Conservation (phyloP, 345 rosid species). For the Nephelium lappaceum region DNA sequence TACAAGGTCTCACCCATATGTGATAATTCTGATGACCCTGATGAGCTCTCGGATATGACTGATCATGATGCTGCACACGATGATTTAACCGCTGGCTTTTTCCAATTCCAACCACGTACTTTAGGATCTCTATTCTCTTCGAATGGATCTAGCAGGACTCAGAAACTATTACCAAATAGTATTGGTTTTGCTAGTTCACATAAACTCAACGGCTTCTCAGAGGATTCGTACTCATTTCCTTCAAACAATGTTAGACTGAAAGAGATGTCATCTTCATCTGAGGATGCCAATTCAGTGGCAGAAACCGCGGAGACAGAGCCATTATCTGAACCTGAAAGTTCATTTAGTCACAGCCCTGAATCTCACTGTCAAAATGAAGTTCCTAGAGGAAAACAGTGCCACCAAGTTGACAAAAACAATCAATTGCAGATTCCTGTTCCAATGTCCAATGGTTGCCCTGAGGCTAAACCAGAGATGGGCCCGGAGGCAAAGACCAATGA, state of each 20-base stretch:
- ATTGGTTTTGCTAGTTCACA: conserved; percentile 41
- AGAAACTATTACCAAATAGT: conserved; percentile 34
- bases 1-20: conserved; percentile 61
- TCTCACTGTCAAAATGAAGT: conserved; percentile 29
- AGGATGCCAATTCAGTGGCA: conserved; percentile 58
- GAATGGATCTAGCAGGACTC: conserved; percentile 52
- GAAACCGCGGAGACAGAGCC: conserved; percentile 44
- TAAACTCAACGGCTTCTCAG: conserved; percentile 40
- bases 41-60: conserved; percentile 72
- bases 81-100: conserved; percentile 69
- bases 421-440: conserved; percentile 15
- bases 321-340: conserved; percentile 53
- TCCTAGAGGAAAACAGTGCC: conserved; percentile 24
- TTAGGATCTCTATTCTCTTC: conserved; percentile 62
- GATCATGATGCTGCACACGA: conserved; percentile 60
- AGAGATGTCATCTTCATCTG: conserved; percentile 38
- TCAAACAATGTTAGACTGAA: conserved; percentile 37
- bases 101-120: conserved; percentile 76
- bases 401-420: conserved; percentile 18
- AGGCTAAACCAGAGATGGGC: conserved; percentile 39
- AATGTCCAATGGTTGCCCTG: conserved; percentile 32
- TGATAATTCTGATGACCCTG: conserved; percentile 75
- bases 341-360: conserved; percentile 42
- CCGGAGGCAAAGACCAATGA: conserved; percentile 34
- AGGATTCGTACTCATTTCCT: conserved; percentile 45